phyloP scores from a whole-genome alignment of 1,139 yeast species.

The Sugiyamaella novakii region DNA sequence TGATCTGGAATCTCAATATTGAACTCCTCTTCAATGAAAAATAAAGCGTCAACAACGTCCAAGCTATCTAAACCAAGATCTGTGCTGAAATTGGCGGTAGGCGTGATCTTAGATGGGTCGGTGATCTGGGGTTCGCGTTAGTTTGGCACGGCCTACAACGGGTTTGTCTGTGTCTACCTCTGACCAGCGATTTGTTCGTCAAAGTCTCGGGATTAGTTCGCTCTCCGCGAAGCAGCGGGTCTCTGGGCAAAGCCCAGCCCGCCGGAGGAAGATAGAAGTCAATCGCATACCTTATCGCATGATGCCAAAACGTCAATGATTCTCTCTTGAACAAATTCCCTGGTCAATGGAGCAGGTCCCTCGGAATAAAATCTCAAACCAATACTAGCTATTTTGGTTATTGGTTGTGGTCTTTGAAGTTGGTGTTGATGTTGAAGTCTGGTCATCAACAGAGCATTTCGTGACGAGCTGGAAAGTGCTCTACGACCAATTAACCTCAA shows the following conservation, averaged over 20 bases:
- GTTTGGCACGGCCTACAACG: too few relatives aligned
- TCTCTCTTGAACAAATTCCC: slow-evolving; percentile 62
- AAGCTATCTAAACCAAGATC: slow-evolving; percentile 86
- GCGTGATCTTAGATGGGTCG: slow-evolving; percentile 50
- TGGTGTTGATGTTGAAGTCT: slow-evolving; percentile 3
- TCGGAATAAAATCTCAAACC: slow-evolving; percentile 33
- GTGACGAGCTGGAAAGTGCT: slow-evolving; percentile 6
- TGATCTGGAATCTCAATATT: slow-evolving; percentile 78
- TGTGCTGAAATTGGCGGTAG: slow-evolving; percentile 62
- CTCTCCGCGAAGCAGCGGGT: too few relatives aligned
- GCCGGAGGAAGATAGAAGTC: neutral
- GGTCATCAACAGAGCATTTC: neutral
- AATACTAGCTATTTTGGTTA: neutral
- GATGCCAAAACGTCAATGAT: slow-evolving; percentile 75
- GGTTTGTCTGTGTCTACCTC: too few relatives aligned
- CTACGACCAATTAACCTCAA: slow-evolving; percentile 13
- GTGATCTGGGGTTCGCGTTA: slow-evolving; percentile 47
- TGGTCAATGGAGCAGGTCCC: slow-evolving; percentile 43
- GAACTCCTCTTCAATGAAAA: slow-evolving; percentile 79
- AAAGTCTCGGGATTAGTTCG: too few relatives aligned
- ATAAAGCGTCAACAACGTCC: slow-evolving; percentile 84
- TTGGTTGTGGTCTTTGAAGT: slow-evolving; percentile 6
- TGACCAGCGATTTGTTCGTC: too few relatives aligned
- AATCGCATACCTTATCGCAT: slow-evolving; percentile 63
- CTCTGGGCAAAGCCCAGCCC: neutral